These are phyloP conservation scores for Pyrenophora tritici-repentis DNA, from an alignment of 2,329 filamentous ascomycete species.

Conservation along the genomic window DNA sequence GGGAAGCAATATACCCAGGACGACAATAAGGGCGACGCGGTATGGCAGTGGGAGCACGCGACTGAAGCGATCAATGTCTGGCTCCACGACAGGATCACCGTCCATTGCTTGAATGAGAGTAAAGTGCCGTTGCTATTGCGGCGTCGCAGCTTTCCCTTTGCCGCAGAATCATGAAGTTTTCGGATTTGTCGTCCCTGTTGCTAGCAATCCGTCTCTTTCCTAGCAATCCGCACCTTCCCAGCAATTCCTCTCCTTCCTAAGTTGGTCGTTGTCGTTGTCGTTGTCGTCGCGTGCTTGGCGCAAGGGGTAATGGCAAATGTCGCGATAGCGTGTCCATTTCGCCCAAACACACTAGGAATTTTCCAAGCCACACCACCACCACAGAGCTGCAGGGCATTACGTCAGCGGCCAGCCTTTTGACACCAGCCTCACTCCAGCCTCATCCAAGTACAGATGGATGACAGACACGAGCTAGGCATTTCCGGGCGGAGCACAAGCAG, in stretches of 20 bases:
- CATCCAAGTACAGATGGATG: too few species aligned
- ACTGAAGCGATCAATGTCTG: constrained; percentile 80
- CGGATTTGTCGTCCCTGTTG: neutral
- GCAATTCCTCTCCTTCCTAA: constrained; percentile 9
- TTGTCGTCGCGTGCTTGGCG: constrained; percentile 9
- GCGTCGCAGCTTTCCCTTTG: constrained; percentile 27
- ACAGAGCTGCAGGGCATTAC: constrained; percentile 6
- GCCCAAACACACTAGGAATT: constrained; percentile 16
- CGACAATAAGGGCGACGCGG: constrained; percentile 81
- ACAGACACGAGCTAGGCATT: neutral
- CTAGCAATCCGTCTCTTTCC: constrained; percentile 14
- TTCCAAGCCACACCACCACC: constrained; percentile 13
- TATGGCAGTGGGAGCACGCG: constrained; percentile 86
- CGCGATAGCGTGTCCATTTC: constrained; percentile 38
- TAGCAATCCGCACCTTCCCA: neutral
- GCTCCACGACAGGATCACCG: constrained; percentile 72
- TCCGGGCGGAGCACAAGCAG: neutral
- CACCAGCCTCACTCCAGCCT: too few species aligned
- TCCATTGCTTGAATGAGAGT: constrained; percentile 60
- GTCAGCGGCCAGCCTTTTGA: constrained; percentile 25
- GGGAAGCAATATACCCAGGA: constrained; percentile 67
- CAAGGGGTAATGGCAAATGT: constrained; percentile 21
- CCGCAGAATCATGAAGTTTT: constrained; percentile 25
- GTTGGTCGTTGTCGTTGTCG: neutral
- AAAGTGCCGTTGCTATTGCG: constrained; percentile 23